These are phyloP conservation scores for Blastosporella zonata DNA, from an alignment of 1,284 basidiomycete genomes.

Conservation along the genomic window DNA sequence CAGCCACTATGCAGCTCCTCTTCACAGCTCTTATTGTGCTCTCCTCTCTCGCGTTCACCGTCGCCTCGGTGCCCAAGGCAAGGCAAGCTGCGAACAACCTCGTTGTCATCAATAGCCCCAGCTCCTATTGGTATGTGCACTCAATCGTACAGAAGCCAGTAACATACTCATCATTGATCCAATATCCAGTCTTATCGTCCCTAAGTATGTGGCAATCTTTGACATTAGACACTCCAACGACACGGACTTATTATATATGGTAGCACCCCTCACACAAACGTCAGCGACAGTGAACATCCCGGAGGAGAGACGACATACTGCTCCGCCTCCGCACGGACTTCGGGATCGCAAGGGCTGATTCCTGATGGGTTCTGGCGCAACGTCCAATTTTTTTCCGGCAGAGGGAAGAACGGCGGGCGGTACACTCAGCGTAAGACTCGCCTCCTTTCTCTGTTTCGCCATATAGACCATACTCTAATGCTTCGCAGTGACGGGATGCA, in stretches of 20 bases:
- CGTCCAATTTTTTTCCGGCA: slow-evolving; percentile 38
- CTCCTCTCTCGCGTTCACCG: slow-evolving; percentile 1
- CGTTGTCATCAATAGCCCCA: slow-evolving; percentile 39
- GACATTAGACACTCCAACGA: background rate
- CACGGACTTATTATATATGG: no score
- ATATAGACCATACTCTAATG: background rate
- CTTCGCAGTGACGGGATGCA: slow-evolving; percentile 47
- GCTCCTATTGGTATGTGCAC: slow-evolving; percentile 37
- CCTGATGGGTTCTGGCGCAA: slow-evolving; percentile 45
- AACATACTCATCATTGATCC: background rate
- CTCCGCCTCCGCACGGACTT: slow-evolving; percentile 34
- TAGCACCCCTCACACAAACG: slow-evolving; percentile 41
- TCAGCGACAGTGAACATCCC: slow-evolving; percentile 49
- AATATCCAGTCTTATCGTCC: slow-evolving; percentile 39
- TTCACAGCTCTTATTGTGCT: background rate
- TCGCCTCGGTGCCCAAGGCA: slow-evolving; percentile 7
- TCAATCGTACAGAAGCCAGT: background rate
- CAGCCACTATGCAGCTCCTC: slow-evolving; percentile 1
- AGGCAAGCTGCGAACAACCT: slow-evolving; percentile 39
- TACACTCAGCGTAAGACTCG: slow-evolving; percentile 39
- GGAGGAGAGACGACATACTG: slow-evolving; percentile 50
- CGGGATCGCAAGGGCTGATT: slow-evolving; percentile 38
- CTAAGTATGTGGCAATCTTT: slow-evolving; percentile 25
- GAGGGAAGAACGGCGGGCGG: slow-evolving; percentile 32
- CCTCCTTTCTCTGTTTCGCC: background rate